phyloP scores from a whole-genome alignment of 257 asterid species.

The Solanum ahanhuiri region DNA sequence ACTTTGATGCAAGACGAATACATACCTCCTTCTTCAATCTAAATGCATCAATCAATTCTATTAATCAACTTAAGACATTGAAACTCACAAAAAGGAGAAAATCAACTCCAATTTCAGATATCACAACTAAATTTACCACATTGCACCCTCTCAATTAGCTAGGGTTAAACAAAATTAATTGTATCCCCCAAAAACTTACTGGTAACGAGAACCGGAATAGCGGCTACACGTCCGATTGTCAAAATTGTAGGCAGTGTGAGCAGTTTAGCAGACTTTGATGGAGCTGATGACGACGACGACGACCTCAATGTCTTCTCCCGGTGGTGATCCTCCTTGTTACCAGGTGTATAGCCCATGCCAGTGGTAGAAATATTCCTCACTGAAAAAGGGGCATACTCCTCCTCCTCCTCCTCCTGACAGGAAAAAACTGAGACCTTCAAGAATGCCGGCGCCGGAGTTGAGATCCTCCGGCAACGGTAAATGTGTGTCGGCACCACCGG shows the following conservation, averaged over 20 bases:
- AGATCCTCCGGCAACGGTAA: slow-evolving; percentile 23
- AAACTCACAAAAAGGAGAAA: not conserved
- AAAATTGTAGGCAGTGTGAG: slow-evolving; percentile 93
- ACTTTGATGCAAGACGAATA: not conserved
- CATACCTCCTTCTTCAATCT: not conserved
- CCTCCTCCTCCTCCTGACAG: slow-evolving; percentile 7
- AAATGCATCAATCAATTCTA: not conserved
- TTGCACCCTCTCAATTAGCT: not conserved
- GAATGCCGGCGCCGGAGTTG: not conserved
- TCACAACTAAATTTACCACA: not conserved
- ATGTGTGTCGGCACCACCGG: not conserved
- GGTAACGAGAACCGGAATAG: slow-evolving; percentile 67
- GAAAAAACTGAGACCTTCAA: not conserved
- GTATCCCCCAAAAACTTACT: slow-evolving; percentile 29
- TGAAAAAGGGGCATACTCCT: not conserved
- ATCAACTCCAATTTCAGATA: not conserved
- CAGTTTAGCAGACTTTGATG: slow-evolving; percentile 32
- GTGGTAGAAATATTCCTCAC: slow-evolving; percentile 11
- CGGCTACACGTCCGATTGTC: slow-evolving; percentile 87
- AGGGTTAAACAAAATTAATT: not conserved
- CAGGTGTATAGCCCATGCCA: slow-evolving; percentile 47
- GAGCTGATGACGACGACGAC: not conserved
- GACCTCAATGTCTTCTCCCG: not conserved
- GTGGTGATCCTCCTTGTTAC: slow-evolving; percentile 19
- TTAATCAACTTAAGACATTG: not conserved